Conservation (phyloP, 176 grass and related monocot species). For the Alopecurus myosuroides region DNA sequence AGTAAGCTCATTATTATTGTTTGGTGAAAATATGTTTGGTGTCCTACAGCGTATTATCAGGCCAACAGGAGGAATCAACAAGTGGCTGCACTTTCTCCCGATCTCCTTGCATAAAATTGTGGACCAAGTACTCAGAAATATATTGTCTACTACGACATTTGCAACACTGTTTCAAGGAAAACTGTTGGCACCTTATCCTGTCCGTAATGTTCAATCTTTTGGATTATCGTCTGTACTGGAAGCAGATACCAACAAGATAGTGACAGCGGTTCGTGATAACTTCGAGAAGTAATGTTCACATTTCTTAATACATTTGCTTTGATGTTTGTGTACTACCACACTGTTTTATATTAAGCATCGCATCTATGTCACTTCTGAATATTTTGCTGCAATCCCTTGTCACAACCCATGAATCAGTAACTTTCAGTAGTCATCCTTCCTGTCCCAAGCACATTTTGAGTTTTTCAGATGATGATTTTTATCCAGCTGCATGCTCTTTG, state of each 20-base stretch:
- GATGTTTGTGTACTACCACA: not conserved
- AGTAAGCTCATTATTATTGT: not conserved
- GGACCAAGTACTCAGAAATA: conserved; percentile 44
- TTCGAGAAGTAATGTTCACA: conserved; percentile 78
- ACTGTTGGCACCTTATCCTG: conserved; percentile 30
- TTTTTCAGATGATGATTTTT: not conserved
- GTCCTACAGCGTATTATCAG: conserved; percentile 55
- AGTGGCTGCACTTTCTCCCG: conserved; percentile 76
- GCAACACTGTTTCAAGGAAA: conserved; percentile 39
- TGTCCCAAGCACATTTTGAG: not conserved
- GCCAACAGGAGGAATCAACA: conserved; percentile 85
- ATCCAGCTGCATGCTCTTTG: not conserved
- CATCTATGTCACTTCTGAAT: not conserved
- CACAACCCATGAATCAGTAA: not conserved
- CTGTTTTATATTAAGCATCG: not conserved
- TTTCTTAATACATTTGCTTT: not conserved
- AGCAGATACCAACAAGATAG: conserved; percentile 72
- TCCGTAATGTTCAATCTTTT: conserved; percentile 27
- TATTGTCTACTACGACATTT: conserved; percentile 50
- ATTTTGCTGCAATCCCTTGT: not conserved
- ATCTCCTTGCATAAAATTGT: conserved; percentile 66
- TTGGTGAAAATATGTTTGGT: not conserved
- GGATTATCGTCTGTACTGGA: conserved; percentile 72
- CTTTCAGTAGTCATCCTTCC: not conserved
- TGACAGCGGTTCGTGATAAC: conserved; percentile 46